Evolutionary conservation across 306 rosid genomes (phyloP).

Genomic region (Cicer pinnatifidum): DNA sequence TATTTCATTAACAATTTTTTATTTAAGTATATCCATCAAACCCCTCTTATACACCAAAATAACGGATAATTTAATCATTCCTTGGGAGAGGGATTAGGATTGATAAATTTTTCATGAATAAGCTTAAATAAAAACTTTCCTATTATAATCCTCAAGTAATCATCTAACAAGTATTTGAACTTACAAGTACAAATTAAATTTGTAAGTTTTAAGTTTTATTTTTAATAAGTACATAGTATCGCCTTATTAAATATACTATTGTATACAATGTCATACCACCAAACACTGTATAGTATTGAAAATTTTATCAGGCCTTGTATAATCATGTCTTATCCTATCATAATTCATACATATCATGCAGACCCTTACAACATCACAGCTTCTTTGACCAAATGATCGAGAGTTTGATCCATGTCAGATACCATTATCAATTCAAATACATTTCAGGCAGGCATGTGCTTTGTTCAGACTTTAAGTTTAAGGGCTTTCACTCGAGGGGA

Average conservation of each 20-base stretch:
- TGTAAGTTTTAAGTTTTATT: no score
- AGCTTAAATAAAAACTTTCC: background rate
- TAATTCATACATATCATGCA: background rate
- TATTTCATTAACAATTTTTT: background rate
- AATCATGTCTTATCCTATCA: background rate
- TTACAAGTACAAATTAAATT: no score
- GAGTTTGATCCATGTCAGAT: background rate
- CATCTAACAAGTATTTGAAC: background rate
- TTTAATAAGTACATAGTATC: background rate
- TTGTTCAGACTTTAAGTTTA: slow-evolving; percentile 16
- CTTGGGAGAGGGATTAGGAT: background rate
- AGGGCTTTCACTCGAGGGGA: background rate
- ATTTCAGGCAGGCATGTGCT: background rate
- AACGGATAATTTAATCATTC: background rate
- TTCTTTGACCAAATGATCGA: slow-evolving; percentile 22
- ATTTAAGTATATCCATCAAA: background rate
- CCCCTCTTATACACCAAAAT: background rate
- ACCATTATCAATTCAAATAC: slow-evolving; percentile 19
- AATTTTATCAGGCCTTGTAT: background rate
- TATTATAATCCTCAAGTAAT: background rate
- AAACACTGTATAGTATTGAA: background rate
- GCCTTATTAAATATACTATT: background rate
- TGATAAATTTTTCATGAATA: background rate
- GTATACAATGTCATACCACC: background rate
- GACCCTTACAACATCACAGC: slow-evolving; percentile 6